A percentile compares a stretch with the other conserved stretches of the same genome.
These are phyloP conservation scores for Calonectria montana DNA, from an alignment of 2,329 filamentous ascomycete species.

Conservation along the genomic window DNA sequence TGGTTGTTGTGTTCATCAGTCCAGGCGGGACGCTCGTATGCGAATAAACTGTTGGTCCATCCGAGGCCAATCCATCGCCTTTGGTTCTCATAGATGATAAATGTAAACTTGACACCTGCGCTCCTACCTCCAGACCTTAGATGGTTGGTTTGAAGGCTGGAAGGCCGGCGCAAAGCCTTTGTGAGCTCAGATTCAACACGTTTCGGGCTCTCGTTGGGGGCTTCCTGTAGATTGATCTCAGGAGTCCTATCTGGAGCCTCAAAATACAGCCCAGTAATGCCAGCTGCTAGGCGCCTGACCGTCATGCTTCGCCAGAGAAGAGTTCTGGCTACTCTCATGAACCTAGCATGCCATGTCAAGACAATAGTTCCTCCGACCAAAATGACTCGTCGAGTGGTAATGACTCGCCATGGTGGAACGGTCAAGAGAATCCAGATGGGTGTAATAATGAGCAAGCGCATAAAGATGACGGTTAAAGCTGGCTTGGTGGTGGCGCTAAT, in stretches of 20 bases:
- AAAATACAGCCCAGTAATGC: slow-evolving; percentile 85
- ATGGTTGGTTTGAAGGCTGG: slow-evolving; percentile 43
- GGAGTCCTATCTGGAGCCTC: slow-evolving; percentile 58
- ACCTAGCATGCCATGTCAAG: slow-evolving; percentile 91
- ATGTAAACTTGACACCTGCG: slow-evolving; percentile 92
- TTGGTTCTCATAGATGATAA: slow-evolving; percentile 97
- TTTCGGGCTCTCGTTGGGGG: slow-evolving; percentile 35
- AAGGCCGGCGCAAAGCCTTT: slow-evolving; percentile 51
- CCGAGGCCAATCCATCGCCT: slow-evolving; percentile 93
- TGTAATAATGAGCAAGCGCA: slow-evolving; percentile 87
- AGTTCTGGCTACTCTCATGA: slow-evolving; percentile 84
- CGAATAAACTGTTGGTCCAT: slow-evolving; percentile 92
- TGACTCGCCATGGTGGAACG: slow-evolving; percentile 82
- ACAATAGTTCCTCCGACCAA: slow-evolving; percentile 88
- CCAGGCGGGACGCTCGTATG: slow-evolving; percentile 91
- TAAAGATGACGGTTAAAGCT: slow-evolving; percentile 88
- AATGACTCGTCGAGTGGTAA: slow-evolving; percentile 86
- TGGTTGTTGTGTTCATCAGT: slow-evolving; percentile 94
- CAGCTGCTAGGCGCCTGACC: slow-evolving; percentile 75
- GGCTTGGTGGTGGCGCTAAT: slow-evolving; percentile 92
- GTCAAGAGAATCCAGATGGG: slow-evolving; percentile 89
- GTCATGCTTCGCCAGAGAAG: slow-evolving; percentile 90
- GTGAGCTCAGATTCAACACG: slow-evolving; percentile 58
- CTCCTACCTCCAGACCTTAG: slow-evolving; percentile 60
- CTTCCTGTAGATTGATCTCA: slow-evolving; percentile 41